Conservation (phyloP, 2,329 filamentous ascomycete species). For the Amauroascus verrucosus region DNA sequence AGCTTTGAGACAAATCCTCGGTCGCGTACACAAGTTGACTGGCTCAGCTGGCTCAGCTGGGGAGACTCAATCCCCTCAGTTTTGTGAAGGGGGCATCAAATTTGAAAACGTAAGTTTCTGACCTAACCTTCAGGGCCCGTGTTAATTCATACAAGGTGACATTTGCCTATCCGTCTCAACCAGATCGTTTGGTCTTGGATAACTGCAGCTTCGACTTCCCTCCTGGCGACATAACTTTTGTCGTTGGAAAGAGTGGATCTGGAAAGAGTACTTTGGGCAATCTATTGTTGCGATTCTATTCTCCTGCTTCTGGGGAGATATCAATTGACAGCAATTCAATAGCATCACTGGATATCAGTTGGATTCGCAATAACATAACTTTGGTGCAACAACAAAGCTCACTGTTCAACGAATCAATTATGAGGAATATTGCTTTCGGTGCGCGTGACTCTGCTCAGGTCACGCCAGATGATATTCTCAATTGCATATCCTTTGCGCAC, state of each 20-base stretch:
- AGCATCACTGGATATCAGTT: conserved; percentile 52
- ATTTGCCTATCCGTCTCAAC: conserved; percentile 70
- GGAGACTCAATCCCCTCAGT: conserved; percentile 28
- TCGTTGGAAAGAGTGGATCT: conserved; percentile 78
- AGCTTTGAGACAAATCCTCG: conserved; percentile 45
- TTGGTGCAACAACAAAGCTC: conserved; percentile 73
- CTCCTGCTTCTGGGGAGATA: conserved; percentile 54
- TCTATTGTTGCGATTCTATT: conserved; percentile 68
- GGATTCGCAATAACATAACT: conserved; percentile 68
- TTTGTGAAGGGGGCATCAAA: conserved; percentile 58
- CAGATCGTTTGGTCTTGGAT: conserved; percentile 49
- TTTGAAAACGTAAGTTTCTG: conserved; percentile 49
- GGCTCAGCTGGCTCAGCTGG: conserved; percentile 13
- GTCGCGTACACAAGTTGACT: background rate
- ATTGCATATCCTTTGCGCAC: conserved; percentile 56
- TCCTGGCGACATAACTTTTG: conserved; percentile 61
- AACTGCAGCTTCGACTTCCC: conserved; percentile 59
- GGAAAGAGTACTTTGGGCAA: conserved; percentile 85
- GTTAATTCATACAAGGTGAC: conserved; percentile 47
- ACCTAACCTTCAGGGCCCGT: background rate
- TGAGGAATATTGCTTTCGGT: conserved; percentile 68
- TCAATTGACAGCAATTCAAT: conserved; percentile 57
- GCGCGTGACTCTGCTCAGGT: conserved; percentile 41
- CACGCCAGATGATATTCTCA: conserved; percentile 46
- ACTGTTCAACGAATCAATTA: conserved; percentile 71